phyloP scores from a whole-genome alignment of 225 moss, liverwort and hornwort genomes.

The Rhytidiadelphus loreus region DNA sequence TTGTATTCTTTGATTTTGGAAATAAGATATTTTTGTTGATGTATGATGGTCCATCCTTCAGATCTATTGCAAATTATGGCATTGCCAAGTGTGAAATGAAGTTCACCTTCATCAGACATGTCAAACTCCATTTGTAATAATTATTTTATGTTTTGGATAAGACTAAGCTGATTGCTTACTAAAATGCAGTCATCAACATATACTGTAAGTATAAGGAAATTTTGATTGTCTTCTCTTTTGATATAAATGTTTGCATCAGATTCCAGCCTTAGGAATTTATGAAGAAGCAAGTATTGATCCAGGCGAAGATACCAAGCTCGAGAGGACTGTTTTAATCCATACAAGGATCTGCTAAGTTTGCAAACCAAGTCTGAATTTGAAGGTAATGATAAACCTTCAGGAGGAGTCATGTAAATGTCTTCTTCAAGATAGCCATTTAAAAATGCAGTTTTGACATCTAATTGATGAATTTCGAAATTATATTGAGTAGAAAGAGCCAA shows the following conservation, averaged over 20 bases:
- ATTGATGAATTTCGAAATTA: too few species aligned
- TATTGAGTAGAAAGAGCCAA: too few species aligned
- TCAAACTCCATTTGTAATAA: not conserved
- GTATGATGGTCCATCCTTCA: too few species aligned
- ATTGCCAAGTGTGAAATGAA: not conserved
- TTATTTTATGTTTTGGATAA: not conserved
- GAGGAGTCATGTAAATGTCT: not conserved
- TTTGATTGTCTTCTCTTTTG: not conserved
- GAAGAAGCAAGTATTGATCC: not conserved
- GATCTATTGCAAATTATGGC: rapidly evolving
- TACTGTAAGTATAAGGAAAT: not conserved
- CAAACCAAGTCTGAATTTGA: not conserved
- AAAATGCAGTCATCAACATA: not conserved
- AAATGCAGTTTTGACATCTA: too few species aligned
- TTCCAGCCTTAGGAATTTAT: not conserved
- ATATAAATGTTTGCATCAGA: not conserved
- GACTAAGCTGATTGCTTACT: not conserved
- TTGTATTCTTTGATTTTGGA: too few species aligned
- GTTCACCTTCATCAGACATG: not conserved
- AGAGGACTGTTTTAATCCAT: not conserved
- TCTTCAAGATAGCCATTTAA: too few species aligned
- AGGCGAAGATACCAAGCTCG: not conserved
- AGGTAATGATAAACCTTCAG: not conserved
- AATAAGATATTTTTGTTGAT: too few species aligned
- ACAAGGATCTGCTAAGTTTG: not conserved